Percentiles rank a stretch among this genome's conserved stretches.
These are phyloP conservation scores for Fusarium cicatricum DNA, from an alignment of 2,329 filamentous ascomycete genomes.

Conservation along the genomic window DNA sequence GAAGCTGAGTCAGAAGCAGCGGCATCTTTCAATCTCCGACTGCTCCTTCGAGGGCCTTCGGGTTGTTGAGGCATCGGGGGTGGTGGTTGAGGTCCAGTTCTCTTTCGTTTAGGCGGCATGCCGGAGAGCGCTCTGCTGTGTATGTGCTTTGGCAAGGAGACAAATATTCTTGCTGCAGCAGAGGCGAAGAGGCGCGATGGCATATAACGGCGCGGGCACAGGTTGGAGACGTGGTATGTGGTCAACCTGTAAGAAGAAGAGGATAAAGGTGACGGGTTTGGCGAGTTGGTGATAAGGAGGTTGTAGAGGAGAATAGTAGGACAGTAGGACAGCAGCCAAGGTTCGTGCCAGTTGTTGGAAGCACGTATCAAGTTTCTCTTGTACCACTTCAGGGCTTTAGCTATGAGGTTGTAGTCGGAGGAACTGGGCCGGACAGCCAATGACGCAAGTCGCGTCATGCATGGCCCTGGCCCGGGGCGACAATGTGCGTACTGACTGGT, in stretches of 20 bases:
- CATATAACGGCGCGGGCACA: slow-evolving; percentile 12
- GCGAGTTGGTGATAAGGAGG: neutral
- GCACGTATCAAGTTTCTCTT: slow-evolving; percentile 9
- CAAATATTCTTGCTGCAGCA: slow-evolving; percentile 15
- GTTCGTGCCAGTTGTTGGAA: neutral
- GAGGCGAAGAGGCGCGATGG: slow-evolving; percentile 4
- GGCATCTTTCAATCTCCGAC: slow-evolving; percentile 34
- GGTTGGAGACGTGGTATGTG: neutral
- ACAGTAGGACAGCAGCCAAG: neutral
- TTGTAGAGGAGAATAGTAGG: neutral
- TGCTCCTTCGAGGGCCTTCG: slow-evolving; percentile 40
- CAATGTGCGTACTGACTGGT: slow-evolving; percentile 9
- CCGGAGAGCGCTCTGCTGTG: slow-evolving; percentile 9
- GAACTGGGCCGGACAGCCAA: slow-evolving; percentile 32
- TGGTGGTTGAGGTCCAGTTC: slow-evolving; percentile 32
- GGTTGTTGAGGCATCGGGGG: slow-evolving; percentile 30
- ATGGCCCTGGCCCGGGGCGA: slow-evolving; percentile 12
- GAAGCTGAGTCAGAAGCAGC: neutral
- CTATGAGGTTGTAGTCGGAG: slow-evolving; percentile 30
- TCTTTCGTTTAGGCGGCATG: slow-evolving; percentile 54
- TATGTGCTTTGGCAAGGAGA: neutral
- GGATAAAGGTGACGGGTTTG: neutral
- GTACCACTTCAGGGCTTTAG: neutral
- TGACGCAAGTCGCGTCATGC: slow-evolving; percentile 42
- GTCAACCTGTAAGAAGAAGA: neutral